Evolutionary conservation across 441 rosid genomes (phyloP), one percentile per base, ranked within the genome.

Genomic region (Pelargonium australe): DNA sequence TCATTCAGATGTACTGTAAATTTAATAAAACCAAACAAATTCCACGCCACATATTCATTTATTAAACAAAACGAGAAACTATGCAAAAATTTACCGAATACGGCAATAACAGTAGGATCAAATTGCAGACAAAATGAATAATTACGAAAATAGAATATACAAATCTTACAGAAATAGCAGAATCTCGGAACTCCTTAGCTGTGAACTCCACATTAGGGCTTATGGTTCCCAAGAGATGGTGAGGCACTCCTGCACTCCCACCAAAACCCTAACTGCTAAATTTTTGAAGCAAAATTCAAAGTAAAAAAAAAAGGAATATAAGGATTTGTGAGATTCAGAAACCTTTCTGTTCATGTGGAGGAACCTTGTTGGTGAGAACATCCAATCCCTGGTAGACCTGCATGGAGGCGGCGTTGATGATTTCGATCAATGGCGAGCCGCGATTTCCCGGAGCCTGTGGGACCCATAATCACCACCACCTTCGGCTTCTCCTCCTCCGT

Each of bases 321-420:
- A 5, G 10, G 6, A 47, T 34, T 34, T 34, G 37, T 34, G 37
- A 34, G 37, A 34, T 34, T 34, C 37, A 60, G 64, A 13, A 7
- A 84, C 99, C 95, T 64, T 82, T 82, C 76, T 89, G 96, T 7
- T 94, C 90, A 12, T 72, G 58, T 20, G 80, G 41, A 44, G 95
- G 81, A 40, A 91, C 87, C 64, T 91, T 94, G 73, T 89, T 94
- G 83, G 96, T 89, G 75, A 91, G 90, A 17, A 91, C 84, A 73
- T 34, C 44, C 44, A 63, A 34, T 7, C 78, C 78, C 7, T 66
- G 62, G 51, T 75, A 75, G 53, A 75, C 78, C 75, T 70, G 78
- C 78, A 71, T 76, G 55, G 78, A 76, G 23, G 71, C 75, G 12
- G 75, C 78, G 66, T 71, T 75, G 75, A 75, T 53, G 75, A 75